These are phyloP conservation scores for Sapria himalayana DNA, from an alignment of 345 rosid genomes.

Conservation along the genomic window DNA sequence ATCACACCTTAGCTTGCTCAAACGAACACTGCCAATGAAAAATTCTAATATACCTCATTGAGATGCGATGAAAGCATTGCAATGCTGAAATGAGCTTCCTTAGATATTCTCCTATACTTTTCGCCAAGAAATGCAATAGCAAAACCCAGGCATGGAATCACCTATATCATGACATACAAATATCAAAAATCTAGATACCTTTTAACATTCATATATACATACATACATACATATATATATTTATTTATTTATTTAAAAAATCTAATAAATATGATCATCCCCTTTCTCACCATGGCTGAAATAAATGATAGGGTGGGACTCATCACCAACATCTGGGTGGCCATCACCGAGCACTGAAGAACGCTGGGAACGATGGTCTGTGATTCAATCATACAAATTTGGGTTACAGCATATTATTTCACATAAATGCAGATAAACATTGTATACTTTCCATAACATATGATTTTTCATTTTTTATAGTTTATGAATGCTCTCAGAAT, in stretches of 20 bases:
- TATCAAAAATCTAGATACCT: slow-evolving; percentile 1
- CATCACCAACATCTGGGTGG: slow-evolving; percentile 55
- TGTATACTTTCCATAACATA: no score
- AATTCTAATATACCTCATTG: slow-evolving; percentile 39
- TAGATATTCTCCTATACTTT: slow-evolving; percentile 54
- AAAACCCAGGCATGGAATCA: slow-evolving; percentile 55
- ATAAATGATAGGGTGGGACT: slow-evolving; percentile 57
- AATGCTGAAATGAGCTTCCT: slow-evolving; percentile 41
- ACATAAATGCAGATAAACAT: no score
- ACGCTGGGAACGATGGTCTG: slow-evolving; percentile 74
- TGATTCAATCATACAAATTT: slow-evolving; percentile 5
- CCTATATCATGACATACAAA: slow-evolving; percentile 14
- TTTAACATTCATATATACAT: background rate
- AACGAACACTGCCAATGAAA: no score
- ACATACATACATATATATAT: no score
- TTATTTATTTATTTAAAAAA: no score
- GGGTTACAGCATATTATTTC: no score
- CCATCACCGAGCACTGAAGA: slow-evolving; percentile 63
- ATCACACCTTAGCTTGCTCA: no score
- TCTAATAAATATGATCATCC: no score
- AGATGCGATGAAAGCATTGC: slow-evolving; percentile 66
- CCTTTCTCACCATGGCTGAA: slow-evolving; percentile 48
- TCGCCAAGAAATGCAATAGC: slow-evolving; percentile 56
- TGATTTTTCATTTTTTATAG: no score
- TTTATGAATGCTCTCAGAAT: no score